A percentile compares a stretch with the other conserved stretches of the same genome.
phyloP scores from a whole-genome alignment of 495 filamentous ascomycete species.

The Neurospora sp. region DNA sequence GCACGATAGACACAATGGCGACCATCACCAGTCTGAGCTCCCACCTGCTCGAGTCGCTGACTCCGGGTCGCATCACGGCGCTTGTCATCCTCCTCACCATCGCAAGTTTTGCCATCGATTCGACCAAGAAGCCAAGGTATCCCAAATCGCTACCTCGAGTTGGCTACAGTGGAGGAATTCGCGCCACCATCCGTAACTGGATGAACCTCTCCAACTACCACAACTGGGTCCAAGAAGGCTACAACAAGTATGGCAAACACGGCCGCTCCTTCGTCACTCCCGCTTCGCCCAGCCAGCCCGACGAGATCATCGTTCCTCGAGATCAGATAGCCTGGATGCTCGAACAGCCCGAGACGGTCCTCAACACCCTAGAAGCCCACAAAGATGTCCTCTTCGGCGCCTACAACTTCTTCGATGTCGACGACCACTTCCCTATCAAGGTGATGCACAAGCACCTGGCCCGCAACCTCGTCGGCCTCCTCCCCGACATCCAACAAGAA shows the following conservation, averaged over 20 bases:
- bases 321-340: conserved; percentile 27
- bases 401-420: conserved; percentile 23
- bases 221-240: conserved; percentile 24
- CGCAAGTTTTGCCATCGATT: conserved; percentile 23
- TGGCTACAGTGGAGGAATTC: conserved; percentile 16
- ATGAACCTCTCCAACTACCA: conserved; percentile 17
- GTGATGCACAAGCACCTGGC: conserved; percentile 28
- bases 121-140: conserved; percentile 22
- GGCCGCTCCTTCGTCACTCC: conserved; percentile 22
- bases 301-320: conserved; percentile 26
- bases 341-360: conserved; percentile 24
- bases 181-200: conserved; percentile 23
- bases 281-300: conserved; percentile 17
- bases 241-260: conserved; percentile 27
- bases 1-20: background rate
- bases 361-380: conserved; percentile 23
- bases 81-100: conserved; percentile 17
- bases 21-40: conserved; percentile 10
- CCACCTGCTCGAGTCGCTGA: conserved; percentile 19
- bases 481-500: conserved; percentile 25
- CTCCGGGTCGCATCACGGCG: conserved; percentile 10
- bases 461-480: conserved; percentile 20
- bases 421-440: conserved; percentile 20
- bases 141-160: conserved; percentile 22
- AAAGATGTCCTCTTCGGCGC: conserved; percentile 18